phyloP scores from a whole-genome alignment of 78 protist genomes.

The Dictyostelium brefeldianum region DNA sequence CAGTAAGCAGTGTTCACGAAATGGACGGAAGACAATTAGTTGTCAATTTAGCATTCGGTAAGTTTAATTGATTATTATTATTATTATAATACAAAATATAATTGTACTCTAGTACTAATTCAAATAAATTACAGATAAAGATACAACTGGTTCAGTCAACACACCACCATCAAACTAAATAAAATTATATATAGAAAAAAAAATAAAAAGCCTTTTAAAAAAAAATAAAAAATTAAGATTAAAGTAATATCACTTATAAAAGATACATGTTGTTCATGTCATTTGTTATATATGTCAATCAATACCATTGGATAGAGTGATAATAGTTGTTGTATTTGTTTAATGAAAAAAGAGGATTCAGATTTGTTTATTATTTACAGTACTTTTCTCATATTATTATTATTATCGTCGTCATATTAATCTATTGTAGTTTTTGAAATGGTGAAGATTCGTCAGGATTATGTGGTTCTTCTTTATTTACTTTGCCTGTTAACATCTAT shows the following conservation, averaged over 20 bases:
- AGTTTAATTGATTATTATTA: not conserved
- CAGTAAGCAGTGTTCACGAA: slow-evolving; percentile 49
- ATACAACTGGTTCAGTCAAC: not conserved
- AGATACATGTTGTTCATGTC: no score
- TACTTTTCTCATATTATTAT: no score
- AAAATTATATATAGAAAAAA: not conserved
- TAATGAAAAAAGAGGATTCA: no score
- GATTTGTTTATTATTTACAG: not conserved
- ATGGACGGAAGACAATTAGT: slow-evolving; percentile 65
- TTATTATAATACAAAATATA: not conserved
- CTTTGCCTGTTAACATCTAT: slow-evolving; percentile 71
- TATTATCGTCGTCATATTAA: not conserved
- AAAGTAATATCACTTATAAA: no score
- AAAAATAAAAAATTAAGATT: no score
- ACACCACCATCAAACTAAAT: no score
- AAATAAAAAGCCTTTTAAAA: not conserved
- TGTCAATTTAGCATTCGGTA: slow-evolving; percentile 66
- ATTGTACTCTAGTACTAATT: not conserved
- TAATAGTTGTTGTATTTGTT: no score
- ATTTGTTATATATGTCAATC: no score
- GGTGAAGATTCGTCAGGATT: not conserved
- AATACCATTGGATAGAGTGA: no score
- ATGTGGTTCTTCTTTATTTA: slow-evolving; percentile 35
- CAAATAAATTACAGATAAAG: not conserved
- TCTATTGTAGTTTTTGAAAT: not conserved